These are phyloP conservation scores for Parastagonospora avenae DNA, from an alignment of 2,329 filamentous ascomycete genomes.

Conservation along the genomic window DNA sequence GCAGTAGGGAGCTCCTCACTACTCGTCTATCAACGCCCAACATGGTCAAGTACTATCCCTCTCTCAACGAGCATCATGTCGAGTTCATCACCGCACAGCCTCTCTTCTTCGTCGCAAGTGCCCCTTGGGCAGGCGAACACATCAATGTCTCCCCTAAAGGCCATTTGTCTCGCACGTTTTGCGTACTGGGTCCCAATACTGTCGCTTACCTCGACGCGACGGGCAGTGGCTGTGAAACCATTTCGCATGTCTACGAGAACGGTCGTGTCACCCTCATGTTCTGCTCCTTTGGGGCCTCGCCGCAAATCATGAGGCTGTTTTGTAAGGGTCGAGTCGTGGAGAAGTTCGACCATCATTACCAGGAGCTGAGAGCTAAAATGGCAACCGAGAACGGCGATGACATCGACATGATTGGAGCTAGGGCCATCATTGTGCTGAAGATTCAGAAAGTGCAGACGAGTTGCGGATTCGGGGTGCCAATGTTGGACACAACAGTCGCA, in stretches of 20 bases:
- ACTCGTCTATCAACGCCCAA: not conserved
- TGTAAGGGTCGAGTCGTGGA: slow-evolving; percentile 66
- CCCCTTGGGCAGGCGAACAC: slow-evolving; percentile 69
- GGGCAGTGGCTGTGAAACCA: slow-evolving; percentile 77
- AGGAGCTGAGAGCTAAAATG: slow-evolving; percentile 50
- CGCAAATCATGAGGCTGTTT: slow-evolving; percentile 69
- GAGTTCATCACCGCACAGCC: slow-evolving; percentile 70
- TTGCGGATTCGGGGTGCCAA: slow-evolving; percentile 69
- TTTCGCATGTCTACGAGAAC: slow-evolving; percentile 77
- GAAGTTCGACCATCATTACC: slow-evolving; percentile 56
- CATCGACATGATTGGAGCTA: slow-evolving; percentile 28
- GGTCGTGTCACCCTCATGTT: slow-evolving; percentile 77
- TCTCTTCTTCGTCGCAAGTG: slow-evolving; percentile 77
- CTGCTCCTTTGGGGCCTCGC: slow-evolving; percentile 64
- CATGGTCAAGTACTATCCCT: slow-evolving; percentile 66
- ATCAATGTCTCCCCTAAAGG: slow-evolving; percentile 81
- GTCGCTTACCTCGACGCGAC: slow-evolving; percentile 75
- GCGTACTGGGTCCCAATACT: slow-evolving; percentile 63
- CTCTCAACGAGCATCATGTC: slow-evolving; percentile 61
- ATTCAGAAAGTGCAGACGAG: slow-evolving; percentile 68
- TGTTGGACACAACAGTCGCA: slow-evolving; percentile 39
- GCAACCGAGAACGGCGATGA: slow-evolving; percentile 34
- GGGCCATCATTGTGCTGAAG: slow-evolving; percentile 66
- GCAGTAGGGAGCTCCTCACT: too few species aligned
- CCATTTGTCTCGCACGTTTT: slow-evolving; percentile 65